A percentile compares a stretch with the other conserved stretches of the same genome.
Conservation (phyloP, 2,329 filamentous ascomycete genomes). For the Meredithiella fracta region DNA sequence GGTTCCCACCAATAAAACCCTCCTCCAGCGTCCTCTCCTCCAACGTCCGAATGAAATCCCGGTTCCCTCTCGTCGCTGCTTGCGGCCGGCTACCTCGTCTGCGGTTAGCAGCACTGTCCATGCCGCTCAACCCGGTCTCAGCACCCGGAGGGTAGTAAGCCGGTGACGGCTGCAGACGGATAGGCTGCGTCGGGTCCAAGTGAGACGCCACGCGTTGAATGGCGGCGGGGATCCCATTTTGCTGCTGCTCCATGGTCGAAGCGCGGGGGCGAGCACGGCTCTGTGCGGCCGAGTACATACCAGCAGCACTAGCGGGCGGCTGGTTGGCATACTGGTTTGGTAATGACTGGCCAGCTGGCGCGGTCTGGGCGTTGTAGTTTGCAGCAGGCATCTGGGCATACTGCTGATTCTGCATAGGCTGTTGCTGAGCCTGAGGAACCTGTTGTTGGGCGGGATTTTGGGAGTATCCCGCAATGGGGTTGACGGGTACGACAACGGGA, state of each 20-base stretch:
- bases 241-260: conserved; percentile 90
- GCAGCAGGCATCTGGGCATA: conserved; percentile 7
- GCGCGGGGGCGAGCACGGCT: conserved; percentile 69
- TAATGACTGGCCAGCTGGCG: conserved; percentile 41
- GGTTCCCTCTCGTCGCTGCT: conserved; percentile 42
- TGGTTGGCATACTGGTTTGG: conserved; percentile 42
- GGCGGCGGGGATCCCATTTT: conserved; percentile 77
- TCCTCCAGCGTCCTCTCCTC: conserved; percentile 92
- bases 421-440: conserved; percentile 37
- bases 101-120: conserved; percentile 48
- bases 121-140: conserved; percentile 42
- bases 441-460: conserved; percentile 21
- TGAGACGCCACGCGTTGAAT: conserved; percentile 93
- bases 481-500: conserved; percentile 9
- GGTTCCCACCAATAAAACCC: conserved; percentile 52
- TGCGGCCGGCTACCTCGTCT: conserved; percentile 61
- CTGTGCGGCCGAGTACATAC: conserved; percentile 24
- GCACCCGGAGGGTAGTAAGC: conserved; percentile 94
- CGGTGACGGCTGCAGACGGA: conserved; percentile 83
- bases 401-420: conserved; percentile 18
- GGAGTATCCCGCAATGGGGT: conserved; percentile 3
- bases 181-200: conserved; percentile 84
- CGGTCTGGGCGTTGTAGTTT: conserved; percentile 5
- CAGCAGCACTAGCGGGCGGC: conserved; percentile 24
- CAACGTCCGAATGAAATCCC: conserved; percentile 86